Evolutionary conservation across 306 rosid genomes (phyloP).

Genomic region (Trichosanthes cucumerina): DNA sequence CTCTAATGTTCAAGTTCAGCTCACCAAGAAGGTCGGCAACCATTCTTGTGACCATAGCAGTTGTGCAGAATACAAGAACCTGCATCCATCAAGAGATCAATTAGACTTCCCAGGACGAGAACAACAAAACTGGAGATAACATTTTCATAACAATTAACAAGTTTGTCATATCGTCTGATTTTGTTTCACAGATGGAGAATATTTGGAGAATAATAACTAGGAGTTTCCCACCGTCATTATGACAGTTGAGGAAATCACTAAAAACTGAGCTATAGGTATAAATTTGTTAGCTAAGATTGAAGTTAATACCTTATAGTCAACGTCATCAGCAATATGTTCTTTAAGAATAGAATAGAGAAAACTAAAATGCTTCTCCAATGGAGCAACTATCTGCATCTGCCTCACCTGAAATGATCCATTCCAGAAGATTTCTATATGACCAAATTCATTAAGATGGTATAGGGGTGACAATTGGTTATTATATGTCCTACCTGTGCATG

Average conservation of each 20-base stretch:
- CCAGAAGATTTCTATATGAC: constrained; percentile 14
- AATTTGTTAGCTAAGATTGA: neutral
- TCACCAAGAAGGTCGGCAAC: constrained; percentile 78
- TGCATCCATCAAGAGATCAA: constrained; percentile 27
- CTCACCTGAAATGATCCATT: constrained; percentile 60
- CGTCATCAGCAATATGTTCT: constrained; percentile 83
- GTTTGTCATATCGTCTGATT: neutral
- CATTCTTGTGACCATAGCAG: constrained; percentile 88
- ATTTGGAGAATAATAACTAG: neutral
- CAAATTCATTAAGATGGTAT: neutral
- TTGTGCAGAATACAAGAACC: constrained; percentile 98
- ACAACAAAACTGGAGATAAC: neutral
- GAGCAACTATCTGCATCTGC: constrained; percentile 67
- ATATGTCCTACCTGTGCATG: constrained; percentile 59
- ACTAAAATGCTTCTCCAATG: constrained; percentile 71
- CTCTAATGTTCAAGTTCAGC: constrained; percentile 86
- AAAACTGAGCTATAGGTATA: neutral
- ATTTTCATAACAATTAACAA: neutral
- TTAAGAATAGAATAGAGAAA: constrained; percentile 54
- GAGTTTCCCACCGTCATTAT: neutral
- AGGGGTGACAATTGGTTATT: neutral
- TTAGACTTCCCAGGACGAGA: constrained; percentile 11
- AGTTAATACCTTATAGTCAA: constrained; percentile 71
- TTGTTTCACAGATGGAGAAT: neutral
- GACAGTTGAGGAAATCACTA: neutral